Evolutionary conservation across 495 filamentous ascomycete species (phyloP), one percentile per base, ranked within the genome.

Genomic region (Eremomyces bilateralis): DNA sequence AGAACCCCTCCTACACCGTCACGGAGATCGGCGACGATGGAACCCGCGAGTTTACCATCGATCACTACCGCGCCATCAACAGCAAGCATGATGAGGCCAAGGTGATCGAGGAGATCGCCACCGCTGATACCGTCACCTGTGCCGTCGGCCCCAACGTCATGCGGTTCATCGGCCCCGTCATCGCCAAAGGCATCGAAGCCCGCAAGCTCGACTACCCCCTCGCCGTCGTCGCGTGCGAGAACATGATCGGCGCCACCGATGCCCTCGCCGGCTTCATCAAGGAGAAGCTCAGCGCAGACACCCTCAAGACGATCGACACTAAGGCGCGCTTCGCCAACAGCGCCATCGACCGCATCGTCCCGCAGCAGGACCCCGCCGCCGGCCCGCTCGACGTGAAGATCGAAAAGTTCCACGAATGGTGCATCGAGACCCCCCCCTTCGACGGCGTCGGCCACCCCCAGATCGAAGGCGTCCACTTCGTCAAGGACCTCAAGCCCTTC

Each of bases 381-480:
- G 82, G 81, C 25, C n/a, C n/a, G n/a, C 63, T 94, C 25, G 76
- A 94, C 47, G 88, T 97, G 42, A 80, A 74, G 45, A 83, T 97
- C 39, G 88, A 97, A 65, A 80, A 80, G 57, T 97, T 92, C 69
- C 91, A 76, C 62, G 88, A 97, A 57, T 97, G 88, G 88, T 88
- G 83, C 6, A 83, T 94, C 30, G 88, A 97, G 47, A 53, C 65
- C 48, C 73, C 67, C 2, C 84, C 82, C 0, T 94, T 92, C 59
- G 59, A 67, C 36, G 59, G 65, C 27, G 51, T 56, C 21, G 61
- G 61, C 22, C 68, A 68, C 38, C 81, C 80, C 1, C 57, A 71
- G 22, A 80, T 97, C 52, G 55, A 83, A 35, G 88, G 84, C 33
- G 73, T 97, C 51, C 72, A 85, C 53, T 90, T 78, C 71, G 90